Evolutionary conservation across 257 asterid genomes (phyloP), one percentile per base, ranked within the genome.

Genomic region (Fraxinus americana): DNA sequence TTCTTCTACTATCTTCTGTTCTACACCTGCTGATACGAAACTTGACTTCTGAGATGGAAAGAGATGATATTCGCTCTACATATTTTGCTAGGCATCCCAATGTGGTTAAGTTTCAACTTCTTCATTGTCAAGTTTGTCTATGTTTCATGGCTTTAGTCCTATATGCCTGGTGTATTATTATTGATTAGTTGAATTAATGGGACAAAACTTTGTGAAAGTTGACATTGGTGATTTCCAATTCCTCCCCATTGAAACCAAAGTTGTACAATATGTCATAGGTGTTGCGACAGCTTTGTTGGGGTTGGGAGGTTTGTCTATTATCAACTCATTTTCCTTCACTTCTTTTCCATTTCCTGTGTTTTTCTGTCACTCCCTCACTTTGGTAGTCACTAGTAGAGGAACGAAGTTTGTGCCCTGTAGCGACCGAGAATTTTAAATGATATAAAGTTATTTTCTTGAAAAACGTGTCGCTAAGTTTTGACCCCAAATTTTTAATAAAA

Each of bases 141-240:
- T 57, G 41, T 72, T 68, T 74, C 38, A 59, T 27, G 35, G 35
- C 34, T 27, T 63, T 67, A 16, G 36, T 70, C 63, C 23, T 12
- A 13, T 39, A 21, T 67, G 21, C 30, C 59, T 73, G 69, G 34
- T 84, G 35, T 6, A 23, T 12, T 63, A 2, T 10, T 61, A 71
- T 63, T 71, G 72, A 67, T 63, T 72, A 52, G 43, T 35, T 82
- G 54, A 79, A 72, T 16, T 70, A 16, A 73, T 85, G 75, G 85
- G 74, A 39, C 50, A 74, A 81, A 32, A 41, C 66, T 74, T 75
- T 82, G 32, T 85, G 83, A 85, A 93, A 98, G 99, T 96, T 78
- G 98, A 96, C 84, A 93, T 92, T 83, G 99, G 99, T 72, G 99
- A 96, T 82, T 96, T 96, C 89, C 92, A 91, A 70, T 93, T 96